Evolutionary conservation across 371 early-diverging fungal species (phyloP).

Genomic region (Rhizopus arrhizus): DNA sequence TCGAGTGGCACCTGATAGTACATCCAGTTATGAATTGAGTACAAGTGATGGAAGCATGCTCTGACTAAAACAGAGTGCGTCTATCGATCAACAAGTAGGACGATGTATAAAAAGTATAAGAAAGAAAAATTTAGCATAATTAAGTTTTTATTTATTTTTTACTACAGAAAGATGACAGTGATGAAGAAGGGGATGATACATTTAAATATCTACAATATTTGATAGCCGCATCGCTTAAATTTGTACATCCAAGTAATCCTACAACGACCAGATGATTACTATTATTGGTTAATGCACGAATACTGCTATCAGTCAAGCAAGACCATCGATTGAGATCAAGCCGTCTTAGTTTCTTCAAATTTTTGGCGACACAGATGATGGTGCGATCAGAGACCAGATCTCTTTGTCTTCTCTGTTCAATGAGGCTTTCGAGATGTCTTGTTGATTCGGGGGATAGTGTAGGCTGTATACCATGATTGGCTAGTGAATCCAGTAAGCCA

Average conservation of each 20-base stretch:
- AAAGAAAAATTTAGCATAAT: too few species aligned
- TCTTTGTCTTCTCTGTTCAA: conserved; percentile 9
- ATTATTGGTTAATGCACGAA: neutral
- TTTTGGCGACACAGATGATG: conserved; percentile 17
- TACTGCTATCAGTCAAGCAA: conserved; percentile 22
- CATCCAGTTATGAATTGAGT: too few species aligned
- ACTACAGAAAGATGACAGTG: neutral
- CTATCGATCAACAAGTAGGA: too few species aligned
- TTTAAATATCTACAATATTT: neutral
- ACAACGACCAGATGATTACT: neutral
- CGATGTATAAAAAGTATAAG: too few species aligned
- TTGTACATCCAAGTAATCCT: neutral
- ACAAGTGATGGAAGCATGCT: too few species aligned
- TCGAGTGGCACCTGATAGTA: too few species aligned
- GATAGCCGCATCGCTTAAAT: neutral
- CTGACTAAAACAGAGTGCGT: too few species aligned
- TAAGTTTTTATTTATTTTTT: neutral
- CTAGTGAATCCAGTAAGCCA: conserved; percentile 27
- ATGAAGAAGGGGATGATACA: too few species aligned
- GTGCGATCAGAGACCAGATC: conserved; percentile 27
- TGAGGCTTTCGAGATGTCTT: conserved; percentile 12
- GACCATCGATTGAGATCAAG: conserved; percentile 34
- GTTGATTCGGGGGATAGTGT: conserved; percentile 20
- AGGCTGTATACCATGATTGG: conserved; percentile 20
- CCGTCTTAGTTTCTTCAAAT: conserved; percentile 22